phyloP scores from a whole-genome alignment of 257 asterid genomes.

The Nicotiana benthamiana region DNA sequence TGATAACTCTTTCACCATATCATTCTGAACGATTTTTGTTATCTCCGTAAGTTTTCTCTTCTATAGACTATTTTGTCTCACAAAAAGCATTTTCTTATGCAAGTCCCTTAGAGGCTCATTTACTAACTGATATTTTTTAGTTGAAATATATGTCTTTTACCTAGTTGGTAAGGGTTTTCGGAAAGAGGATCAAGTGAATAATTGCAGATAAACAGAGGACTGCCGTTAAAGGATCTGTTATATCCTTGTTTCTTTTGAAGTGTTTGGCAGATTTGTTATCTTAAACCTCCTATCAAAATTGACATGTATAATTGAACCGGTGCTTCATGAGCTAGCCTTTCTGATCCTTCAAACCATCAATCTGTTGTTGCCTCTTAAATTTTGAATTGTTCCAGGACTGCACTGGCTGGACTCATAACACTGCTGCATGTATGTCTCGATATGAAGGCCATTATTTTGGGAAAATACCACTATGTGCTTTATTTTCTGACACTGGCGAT shows the following conservation, averaged over 20 bases:
- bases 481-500: slow-evolving; percentile 87
- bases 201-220: neutral
- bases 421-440: slow-evolving; percentile 59
- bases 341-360: neutral
- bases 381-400: slow-evolving; percentile 32
- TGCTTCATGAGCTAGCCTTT: neutral
- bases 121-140: neutral
- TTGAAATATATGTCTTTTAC: neutral
- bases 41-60: slow-evolving; percentile 61
- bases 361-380: neutral
- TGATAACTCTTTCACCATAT: slow-evolving; percentile 80
- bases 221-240: neutral
- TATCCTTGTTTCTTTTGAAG: neutral
- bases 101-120: neutral
- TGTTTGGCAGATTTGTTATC: neutral
- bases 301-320: neutral
- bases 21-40: slow-evolving; percentile 76
- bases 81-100: neutral
- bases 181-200: neutral
- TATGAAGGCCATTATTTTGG: slow-evolving; percentile 73
- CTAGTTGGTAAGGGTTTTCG: neutral
- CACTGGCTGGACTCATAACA: slow-evolving; percentile 58
- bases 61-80: neutral
- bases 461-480: slow-evolving; percentile 76
- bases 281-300: neutral